phyloP scores from a whole-genome alignment of 768 basidiomycete species.

The Boletus rufocinnamomeus region DNA sequence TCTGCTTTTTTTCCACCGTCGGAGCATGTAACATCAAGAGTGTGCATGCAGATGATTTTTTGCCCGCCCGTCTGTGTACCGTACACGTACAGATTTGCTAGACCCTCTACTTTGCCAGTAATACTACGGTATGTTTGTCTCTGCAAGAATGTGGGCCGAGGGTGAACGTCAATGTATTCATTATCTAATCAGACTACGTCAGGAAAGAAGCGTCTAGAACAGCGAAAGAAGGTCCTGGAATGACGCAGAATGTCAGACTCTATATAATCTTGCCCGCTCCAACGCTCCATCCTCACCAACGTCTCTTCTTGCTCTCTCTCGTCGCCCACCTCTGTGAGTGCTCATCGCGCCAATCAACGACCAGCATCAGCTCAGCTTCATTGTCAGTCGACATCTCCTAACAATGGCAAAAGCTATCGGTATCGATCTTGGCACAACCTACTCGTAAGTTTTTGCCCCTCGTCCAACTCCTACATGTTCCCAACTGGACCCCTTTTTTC shows the following conservation, averaged over 20 bases:
- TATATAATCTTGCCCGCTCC: constrained; percentile 31
- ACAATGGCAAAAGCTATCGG: constrained; percentile 78
- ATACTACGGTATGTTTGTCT: constrained; percentile 1
- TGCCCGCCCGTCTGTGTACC: constrained; percentile 22
- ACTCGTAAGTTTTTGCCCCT: constrained; percentile 61
- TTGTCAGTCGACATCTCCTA: constrained; percentile 9
- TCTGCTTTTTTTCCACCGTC: constrained; percentile 5
- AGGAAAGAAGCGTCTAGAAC: constrained; percentile 38
- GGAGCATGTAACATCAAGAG: constrained; percentile 30
- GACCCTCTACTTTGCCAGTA: constrained; percentile 21
- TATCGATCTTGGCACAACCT: constrained; percentile 91
- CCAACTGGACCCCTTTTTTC: constrained; percentile 14
- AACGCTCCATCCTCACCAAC: constrained; percentile 13
- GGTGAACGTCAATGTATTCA: constrained; percentile 13
- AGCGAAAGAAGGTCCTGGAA: constrained; percentile 37
- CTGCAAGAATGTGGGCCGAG: background rate
- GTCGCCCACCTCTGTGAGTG: constrained; percentile 23
- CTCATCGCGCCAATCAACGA: background rate
- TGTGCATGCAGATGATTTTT: constrained; percentile 32
- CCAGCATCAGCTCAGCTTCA: constrained; percentile 10
- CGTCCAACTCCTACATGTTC: background rate
- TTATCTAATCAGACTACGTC: constrained; percentile 38
- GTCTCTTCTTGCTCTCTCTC: constrained; percentile 12
- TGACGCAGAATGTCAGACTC: constrained; percentile 26
- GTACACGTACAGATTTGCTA: constrained; percentile 31